Conservation (phyloP, 2,329 filamentous ascomycete genomes). For the Penicillium sp. region DNA sequence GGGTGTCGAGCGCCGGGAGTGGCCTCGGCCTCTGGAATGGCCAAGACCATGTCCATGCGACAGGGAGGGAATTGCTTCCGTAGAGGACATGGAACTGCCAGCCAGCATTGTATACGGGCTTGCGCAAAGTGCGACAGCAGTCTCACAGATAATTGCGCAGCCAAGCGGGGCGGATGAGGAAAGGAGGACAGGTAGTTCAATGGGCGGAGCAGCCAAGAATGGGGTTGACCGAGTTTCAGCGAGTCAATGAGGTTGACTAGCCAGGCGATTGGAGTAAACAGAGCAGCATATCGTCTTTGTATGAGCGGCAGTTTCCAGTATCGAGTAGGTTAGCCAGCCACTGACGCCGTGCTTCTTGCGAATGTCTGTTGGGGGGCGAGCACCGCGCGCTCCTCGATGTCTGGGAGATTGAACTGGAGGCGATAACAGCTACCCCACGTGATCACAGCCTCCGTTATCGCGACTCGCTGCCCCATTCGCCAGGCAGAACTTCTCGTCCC, state of each 20-base stretch:
- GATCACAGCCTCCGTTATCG: neutral
- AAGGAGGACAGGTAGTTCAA: conserved; percentile 20
- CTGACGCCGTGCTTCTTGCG: neutral
- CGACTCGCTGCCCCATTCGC: neutral
- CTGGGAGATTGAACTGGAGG: neutral
- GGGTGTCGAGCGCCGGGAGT: conserved; percentile 40
- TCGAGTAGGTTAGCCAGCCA: neutral
- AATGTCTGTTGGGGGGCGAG: neutral
- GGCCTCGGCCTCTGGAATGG: conserved; percentile 38
- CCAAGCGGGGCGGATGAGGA: conserved; percentile 15
- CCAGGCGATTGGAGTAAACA: conserved; percentile 18
- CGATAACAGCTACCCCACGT: conserved; percentile 17
- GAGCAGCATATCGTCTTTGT: conserved; percentile 27
- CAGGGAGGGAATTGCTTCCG: conserved; percentile 33
- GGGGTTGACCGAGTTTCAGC: conserved; percentile 24
- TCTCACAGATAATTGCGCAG: conserved; percentile 9
- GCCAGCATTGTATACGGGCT: conserved; percentile 38
- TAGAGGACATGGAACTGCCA: conserved; percentile 35
- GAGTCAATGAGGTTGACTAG: conserved; percentile 25
- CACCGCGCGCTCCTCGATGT: neutral
- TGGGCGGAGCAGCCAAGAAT: conserved; percentile 16
- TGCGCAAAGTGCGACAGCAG: conserved; percentile 20
- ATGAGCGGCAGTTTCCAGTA: neutral
- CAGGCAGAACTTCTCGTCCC: neutral
- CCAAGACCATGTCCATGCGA: conserved; percentile 34